Evolutionary conservation across 805 yeast species (phyloP).

Genomic region (Saccharomycopsis sp.): DNA sequence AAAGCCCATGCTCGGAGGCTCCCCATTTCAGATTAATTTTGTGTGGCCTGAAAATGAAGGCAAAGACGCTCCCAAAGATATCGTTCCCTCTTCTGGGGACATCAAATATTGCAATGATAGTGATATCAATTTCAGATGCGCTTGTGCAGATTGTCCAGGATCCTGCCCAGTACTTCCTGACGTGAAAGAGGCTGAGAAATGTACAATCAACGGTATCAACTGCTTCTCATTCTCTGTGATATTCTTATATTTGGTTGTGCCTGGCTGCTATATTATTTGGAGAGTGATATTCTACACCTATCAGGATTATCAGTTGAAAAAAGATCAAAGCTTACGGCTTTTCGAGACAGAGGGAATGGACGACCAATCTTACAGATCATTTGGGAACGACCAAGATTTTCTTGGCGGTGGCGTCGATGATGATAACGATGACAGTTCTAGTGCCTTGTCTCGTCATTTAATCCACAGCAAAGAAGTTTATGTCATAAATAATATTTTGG

Average conservation of each 20-base stretch:
- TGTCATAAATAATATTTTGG: slow-evolving; percentile 39
- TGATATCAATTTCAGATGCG: slow-evolving; percentile 39
- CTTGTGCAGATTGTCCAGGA: slow-evolving; percentile 81
- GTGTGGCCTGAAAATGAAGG: slow-evolving; percentile 33
- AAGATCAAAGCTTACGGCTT: slow-evolving; percentile 27
- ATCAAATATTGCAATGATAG: slow-evolving; percentile 36
- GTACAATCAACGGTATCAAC: too few species aligned
- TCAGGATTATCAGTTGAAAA: slow-evolving; percentile 22
- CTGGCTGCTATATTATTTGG: slow-evolving; percentile 64
- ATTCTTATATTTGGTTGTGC: slow-evolving; percentile 49
- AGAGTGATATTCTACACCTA: slow-evolving; percentile 42
- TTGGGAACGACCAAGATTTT: too few species aligned
- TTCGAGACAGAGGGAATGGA: slow-evolving; percentile 32
- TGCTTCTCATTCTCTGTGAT: slow-evolving; percentile 65
- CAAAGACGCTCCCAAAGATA: slow-evolving; percentile 23
- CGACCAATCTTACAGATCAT: slow-evolving; percentile 24
- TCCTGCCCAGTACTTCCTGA: slow-evolving; percentile 66
- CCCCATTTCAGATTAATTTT: slow-evolving; percentile 89
- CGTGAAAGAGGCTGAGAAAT: slow-evolving; percentile 36
- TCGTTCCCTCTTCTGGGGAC: slow-evolving; percentile 27
- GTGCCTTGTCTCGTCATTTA: slow-evolving; percentile 21
- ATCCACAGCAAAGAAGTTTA: slow-evolving; percentile 31
- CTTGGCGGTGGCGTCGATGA: slow-evolving; percentile 24
- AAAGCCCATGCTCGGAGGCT: slow-evolving; percentile 88
- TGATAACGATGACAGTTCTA: slow-evolving; percentile 23